These are phyloP conservation scores for Leucaena leucocephala DNA, from an alignment of 306 rosid species.

Conservation along the genomic window DNA sequence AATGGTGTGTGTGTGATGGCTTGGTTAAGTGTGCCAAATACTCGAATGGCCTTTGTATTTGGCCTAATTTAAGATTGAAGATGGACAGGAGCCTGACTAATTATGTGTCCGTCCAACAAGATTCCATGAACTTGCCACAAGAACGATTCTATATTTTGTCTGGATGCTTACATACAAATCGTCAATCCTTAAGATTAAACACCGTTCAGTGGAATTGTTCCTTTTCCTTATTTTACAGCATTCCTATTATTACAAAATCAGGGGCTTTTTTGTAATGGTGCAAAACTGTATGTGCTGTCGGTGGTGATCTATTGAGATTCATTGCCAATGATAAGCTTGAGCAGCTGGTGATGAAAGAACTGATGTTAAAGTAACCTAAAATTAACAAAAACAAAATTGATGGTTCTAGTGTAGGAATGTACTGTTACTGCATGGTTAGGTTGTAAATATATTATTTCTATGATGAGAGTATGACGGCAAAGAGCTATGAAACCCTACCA, in stretches of 20 bases:
- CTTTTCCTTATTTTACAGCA: slow-evolving; percentile 14
- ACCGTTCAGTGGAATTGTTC: not conserved
- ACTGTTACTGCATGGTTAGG: slow-evolving; percentile 9
- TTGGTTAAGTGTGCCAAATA: not conserved
- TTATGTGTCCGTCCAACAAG: not conserved
- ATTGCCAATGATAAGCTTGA: not conserved
- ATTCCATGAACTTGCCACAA: slow-evolving; percentile 17
- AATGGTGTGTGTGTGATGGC: not conserved
- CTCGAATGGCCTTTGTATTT: not conserved
- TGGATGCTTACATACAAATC: not conserved
- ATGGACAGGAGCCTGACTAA: not conserved
- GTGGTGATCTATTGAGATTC: not conserved
- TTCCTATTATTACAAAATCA: not conserved
- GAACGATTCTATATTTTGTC: not conserved
- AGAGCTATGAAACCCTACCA: not conserved
- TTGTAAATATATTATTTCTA: not conserved
- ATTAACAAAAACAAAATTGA: not conserved
- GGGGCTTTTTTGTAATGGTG: not conserved
- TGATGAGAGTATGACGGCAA: slow-evolving; percentile 4
- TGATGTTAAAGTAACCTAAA: not conserved
- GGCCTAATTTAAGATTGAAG: not conserved
- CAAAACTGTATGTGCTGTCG: not conserved
- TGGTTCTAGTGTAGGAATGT: not conserved
- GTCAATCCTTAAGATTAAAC: not conserved
- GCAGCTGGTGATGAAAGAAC: not conserved